Conservation (phyloP, 2,329 filamentous ascomycete species). For the Aspergillus sp. region DNA sequence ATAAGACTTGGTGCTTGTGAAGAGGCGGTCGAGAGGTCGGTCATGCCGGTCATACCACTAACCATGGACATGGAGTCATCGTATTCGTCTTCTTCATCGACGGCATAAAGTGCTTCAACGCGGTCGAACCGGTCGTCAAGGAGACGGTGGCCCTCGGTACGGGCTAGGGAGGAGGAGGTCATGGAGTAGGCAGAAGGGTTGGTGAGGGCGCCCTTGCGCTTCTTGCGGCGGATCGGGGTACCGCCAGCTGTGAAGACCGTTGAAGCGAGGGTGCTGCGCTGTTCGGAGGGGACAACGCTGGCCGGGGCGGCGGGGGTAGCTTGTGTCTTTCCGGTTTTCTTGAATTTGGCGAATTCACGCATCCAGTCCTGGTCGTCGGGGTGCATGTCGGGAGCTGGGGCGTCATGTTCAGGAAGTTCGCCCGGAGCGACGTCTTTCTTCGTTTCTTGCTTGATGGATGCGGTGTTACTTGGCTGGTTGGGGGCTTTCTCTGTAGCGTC, state of each 20-base stretch:
- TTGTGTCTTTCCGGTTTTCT: conserved; percentile 69
- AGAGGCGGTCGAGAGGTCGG: conserved; percentile 52
- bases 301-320: conserved; percentile 41
- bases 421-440: conserved; percentile 20
- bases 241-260: conserved; percentile 67
- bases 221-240: conserved; percentile 71
- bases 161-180: conserved; percentile 83
- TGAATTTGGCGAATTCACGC: conserved; percentile 91
- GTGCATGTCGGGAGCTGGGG: conserved; percentile 48
- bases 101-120: conserved; percentile 80
- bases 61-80: conserved; percentile 57
- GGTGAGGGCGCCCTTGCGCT: conserved; percentile 91
- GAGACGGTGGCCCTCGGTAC: conserved; percentile 83
- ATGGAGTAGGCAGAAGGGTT: conserved; percentile 87
- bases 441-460: conserved; percentile 20
- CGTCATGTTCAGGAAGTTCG: conserved; percentile 43
- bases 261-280: conserved; percentile 49
- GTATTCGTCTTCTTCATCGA: conserved; percentile 60
- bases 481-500: conserved; percentile 84
- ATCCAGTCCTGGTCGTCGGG: conserved; percentile 83
- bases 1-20: conserved; percentile 66
- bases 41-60: conserved; percentile 61
- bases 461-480: conserved; percentile 39
- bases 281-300: conserved; percentile 45
- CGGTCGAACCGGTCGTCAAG: conserved; percentile 91